Conservation (phyloP, 2,329 filamentous ascomycete species). For the Chrysoporthe puriensis region DNA sequence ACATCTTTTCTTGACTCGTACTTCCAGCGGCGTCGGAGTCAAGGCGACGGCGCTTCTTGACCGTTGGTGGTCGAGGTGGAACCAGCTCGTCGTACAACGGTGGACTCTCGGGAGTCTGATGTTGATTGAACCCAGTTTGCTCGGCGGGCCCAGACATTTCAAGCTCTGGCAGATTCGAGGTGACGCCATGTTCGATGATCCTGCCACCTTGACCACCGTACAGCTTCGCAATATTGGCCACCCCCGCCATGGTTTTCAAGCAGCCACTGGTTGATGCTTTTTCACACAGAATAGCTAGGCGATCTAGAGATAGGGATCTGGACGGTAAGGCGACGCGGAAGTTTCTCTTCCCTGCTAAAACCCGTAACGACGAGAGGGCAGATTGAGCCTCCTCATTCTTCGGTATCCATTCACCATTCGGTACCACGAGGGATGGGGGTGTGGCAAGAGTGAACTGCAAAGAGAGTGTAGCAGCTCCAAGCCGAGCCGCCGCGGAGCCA, state of each 20-base stretch:
- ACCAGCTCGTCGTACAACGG: constrained; percentile 21
- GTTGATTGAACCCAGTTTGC: neutral
- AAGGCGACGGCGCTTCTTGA: constrained; percentile 23
- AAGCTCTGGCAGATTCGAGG: neutral
- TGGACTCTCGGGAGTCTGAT: constrained; percentile 6
- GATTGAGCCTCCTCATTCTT: constrained; percentile 19
- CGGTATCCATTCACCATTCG: constrained; percentile 12
- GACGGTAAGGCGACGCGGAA: constrained; percentile 20
- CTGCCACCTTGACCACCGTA: constrained; percentile 25
- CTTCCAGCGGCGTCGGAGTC: constrained; percentile 3
- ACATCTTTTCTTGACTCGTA: constrained; percentile 2
- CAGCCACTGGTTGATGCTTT: constrained; percentile 9
- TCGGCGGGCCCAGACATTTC: neutral
- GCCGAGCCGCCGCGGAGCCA: constrained; percentile 10
- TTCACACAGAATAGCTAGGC: constrained; percentile 17
- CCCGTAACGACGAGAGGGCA: constrained; percentile 11
- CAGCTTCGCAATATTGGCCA: constrained; percentile 18
- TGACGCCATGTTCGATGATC: neutral
- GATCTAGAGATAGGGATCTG: constrained; percentile 7
- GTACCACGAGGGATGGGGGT: constrained; percentile 19
- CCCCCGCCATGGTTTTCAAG: constrained; percentile 14
- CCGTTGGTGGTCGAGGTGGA: constrained; percentile 8
- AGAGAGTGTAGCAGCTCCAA: constrained; percentile 14
- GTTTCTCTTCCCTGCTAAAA: constrained; percentile 6
- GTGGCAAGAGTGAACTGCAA: constrained; percentile 13